These are phyloP conservation scores for Diplodia seriata DNA, from an alignment of 2,329 filamentous ascomycete species.

Conservation along the genomic window DNA sequence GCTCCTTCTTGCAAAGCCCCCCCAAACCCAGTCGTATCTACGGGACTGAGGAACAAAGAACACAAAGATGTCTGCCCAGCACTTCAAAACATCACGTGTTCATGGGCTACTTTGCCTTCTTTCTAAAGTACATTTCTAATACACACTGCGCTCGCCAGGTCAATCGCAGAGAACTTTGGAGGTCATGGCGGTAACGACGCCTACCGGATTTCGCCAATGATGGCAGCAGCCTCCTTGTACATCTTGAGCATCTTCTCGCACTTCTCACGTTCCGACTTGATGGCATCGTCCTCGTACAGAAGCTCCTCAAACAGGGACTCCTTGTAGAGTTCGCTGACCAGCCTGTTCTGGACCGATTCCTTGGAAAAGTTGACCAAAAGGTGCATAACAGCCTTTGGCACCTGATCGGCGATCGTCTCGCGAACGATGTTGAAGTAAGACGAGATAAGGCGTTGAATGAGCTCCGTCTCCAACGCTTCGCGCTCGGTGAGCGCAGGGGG, in stretches of 20 bases:
- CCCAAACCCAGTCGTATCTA: slow-evolving; percentile 1
- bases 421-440: slow-evolving; percentile 99
- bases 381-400: slow-evolving; percentile 99
- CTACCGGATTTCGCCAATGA: slow-evolving; percentile 93
- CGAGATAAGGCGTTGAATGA: slow-evolving; percentile 94
- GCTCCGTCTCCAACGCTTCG: slow-evolving; percentile 95
- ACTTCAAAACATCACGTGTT: background rate
- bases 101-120: slow-evolving; percentile 19
- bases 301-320: slow-evolving; percentile 90
- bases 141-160: slow-evolving; percentile 27
- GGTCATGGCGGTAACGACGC: slow-evolving; percentile 6
- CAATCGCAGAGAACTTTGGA: slow-evolving; percentile 25
- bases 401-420: slow-evolving; percentile 97
- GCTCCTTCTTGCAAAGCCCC: slow-evolving; percentile 18
- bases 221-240: slow-evolving; percentile 97
- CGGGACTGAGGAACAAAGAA: slow-evolving; percentile 11
- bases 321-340: slow-evolving; percentile 95
- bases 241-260: slow-evolving; percentile 95
- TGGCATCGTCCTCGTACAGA: slow-evolving; percentile 94
- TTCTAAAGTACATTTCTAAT: slow-evolving; percentile 30
- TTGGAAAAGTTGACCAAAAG: slow-evolving; percentile 98
- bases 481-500: slow-evolving; percentile 93
- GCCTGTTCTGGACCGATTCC: slow-evolving; percentile 94
- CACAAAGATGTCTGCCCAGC: slow-evolving; percentile 14
- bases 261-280: slow-evolving; percentile 98